These are phyloP conservation scores for Meyerozyma smithsonii DNA, from an alignment of 1,139 yeast species.

Conservation along the genomic window DNA sequence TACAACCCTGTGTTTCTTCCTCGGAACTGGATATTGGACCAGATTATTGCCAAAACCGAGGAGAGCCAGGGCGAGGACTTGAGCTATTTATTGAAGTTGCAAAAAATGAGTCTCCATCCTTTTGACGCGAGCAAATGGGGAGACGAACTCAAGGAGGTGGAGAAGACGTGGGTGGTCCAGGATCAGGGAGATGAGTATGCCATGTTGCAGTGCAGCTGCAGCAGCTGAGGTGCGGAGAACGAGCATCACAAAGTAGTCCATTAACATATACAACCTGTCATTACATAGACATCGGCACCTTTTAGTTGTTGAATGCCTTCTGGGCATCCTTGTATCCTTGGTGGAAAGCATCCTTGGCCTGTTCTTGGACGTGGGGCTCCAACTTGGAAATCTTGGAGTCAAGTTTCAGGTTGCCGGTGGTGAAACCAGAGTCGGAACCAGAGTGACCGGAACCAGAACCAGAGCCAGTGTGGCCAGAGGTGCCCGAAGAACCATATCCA, in stretches of 20 bases:
- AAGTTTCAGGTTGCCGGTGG: slow-evolving; percentile 32
- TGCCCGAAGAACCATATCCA: slow-evolving; percentile 7
- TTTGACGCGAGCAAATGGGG: slow-evolving; percentile 63
- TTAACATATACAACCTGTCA: not conserved
- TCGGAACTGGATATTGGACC: slow-evolving; percentile 81
- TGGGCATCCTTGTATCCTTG: slow-evolving; percentile 35
- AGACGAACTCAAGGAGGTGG: slow-evolving; percentile 50
- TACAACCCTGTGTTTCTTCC: slow-evolving; percentile 81
- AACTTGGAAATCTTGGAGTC: slow-evolving; percentile 30
- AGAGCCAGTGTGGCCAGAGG: slow-evolving; percentile 11
- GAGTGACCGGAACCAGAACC: slow-evolving; percentile 3
- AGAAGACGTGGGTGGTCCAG: slow-evolving; percentile 48
- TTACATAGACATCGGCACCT: not conserved
- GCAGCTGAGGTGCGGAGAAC: too few species aligned
- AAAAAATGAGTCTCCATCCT: slow-evolving; percentile 62
- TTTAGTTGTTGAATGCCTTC: slow-evolving; percentile 18
- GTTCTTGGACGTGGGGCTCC: slow-evolving; percentile 30
- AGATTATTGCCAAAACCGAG: slow-evolving; percentile 56
- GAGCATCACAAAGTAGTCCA: slow-evolving; percentile 11
- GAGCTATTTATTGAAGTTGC: slow-evolving; percentile 45
- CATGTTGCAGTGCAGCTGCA: slow-evolving; percentile 65
- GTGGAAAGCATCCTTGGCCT: slow-evolving; percentile 36
- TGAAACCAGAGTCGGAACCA: slow-evolving; percentile 12
- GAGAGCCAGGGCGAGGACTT: slow-evolving; percentile 34
- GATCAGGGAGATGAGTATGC: slow-evolving; percentile 42